Evolutionary conservation across 371 early-diverging fungal genomes (phyloP).

Genomic region (Scutellospora calospora): DNA sequence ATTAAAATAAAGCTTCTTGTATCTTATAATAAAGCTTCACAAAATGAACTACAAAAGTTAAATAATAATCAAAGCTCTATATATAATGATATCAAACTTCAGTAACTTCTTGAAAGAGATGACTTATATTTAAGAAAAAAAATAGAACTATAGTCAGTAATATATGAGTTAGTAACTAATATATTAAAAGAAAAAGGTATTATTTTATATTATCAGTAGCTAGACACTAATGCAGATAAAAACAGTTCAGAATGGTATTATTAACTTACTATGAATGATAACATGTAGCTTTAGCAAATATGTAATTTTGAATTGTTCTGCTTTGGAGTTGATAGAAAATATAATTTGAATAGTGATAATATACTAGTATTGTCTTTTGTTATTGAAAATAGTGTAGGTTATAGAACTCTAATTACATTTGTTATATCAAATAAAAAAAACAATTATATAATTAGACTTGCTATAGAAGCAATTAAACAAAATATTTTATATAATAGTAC

Average conservation of each 20-base stretch:
- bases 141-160: neutral
- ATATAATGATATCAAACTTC: neutral
- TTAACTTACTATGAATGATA: neutral
- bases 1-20: slow-evolving; percentile 1
- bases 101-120: neutral
- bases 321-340: slow-evolving; percentile 18
- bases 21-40: neutral
- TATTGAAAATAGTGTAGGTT: neutral
- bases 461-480: slow-evolving; percentile 9
- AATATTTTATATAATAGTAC: neutral
- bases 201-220: slow-evolving; percentile 7
- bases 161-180: neutral
- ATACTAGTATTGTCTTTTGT: slow-evolving; percentile 3
- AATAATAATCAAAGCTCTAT: neutral
- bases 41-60: neutral
- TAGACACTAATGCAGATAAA: neutral
- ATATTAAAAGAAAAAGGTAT: neutral
- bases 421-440: slow-evolving; percentile 2
- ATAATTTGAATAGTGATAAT: slow-evolving; percentile 1
- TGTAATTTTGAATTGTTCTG: neutral
- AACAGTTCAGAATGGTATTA: neutral
- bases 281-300: neutral
- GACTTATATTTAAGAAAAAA: slow-evolving; percentile 4
- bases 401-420: neutral
- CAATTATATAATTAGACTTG: neutral